Base-by-base conservation (phyloP, 345 rosid species). In the Melaleuca quinquenervia region DNA sequence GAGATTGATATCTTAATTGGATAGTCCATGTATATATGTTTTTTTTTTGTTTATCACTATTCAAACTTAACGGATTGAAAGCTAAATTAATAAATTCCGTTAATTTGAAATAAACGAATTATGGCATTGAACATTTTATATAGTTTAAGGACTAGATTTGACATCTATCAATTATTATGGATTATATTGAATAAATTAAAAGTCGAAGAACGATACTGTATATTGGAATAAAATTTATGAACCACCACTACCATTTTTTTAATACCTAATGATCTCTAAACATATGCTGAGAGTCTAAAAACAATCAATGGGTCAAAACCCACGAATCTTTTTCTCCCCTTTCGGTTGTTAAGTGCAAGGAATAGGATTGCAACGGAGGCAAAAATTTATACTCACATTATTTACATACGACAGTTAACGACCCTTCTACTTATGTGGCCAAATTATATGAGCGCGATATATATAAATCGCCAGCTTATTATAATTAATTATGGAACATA, bases 191-290 rank as follows among this genome's bases (percentile, higher is more conserved):
- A 32, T 1, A 0, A 32, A 21, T 36, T 36, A 16, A 70, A 70
- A 32, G 11, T 29, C 22, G 32, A 70, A 10, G 2, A 8, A 18
- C 0, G 21, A 36, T 0, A 32, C 8, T 36, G 11, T 1, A 14
- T 15, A 62, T 15, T 15, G 5, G 6, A 62, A 62, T 1, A 62
- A 29, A 62, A 3, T 62, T 60, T 5, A 29, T 7, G 12, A 1
- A 18, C 5, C 0, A 70, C 32, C 16, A 3, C 22, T 32, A 0
- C 32, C 1, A 0, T 2, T 70, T 70, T 29, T 8, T 44, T 32
- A n/a, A n/a, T 7, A 64, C 41, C 12, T 64, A 64, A 64, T 64
- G 29, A 29, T 29, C 22, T 64, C 6, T 0, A 32, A 27, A 62
- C 75, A 7, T 29, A 29, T 62, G 15, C 29, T 29, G 21, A 21